Conservation (phyloP, 2,329 filamentous ascomycete genomes). For the Ophiosphaerella narmari region DNA sequence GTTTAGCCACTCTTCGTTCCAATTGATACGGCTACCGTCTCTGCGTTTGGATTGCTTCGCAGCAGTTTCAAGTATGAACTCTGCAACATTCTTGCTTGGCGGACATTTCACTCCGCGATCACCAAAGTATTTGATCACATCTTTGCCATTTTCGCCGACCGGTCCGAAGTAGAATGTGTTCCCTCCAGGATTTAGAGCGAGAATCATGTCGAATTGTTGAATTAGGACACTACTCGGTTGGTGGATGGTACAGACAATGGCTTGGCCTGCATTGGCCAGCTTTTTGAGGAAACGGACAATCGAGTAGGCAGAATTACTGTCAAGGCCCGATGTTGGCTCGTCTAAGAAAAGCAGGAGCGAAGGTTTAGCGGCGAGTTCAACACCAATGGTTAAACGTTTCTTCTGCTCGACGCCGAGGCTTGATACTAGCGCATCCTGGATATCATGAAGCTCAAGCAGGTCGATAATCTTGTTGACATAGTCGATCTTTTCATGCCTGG, state of each 20-base stretch:
- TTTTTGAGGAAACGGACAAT: constrained; percentile 73
- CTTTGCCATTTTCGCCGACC: constrained; percentile 68
- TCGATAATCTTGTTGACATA: constrained; percentile 71
- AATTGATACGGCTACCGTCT: constrained; percentile 65
- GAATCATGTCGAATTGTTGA: constrained; percentile 74
- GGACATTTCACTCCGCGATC: constrained; percentile 69
- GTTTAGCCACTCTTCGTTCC: constrained; percentile 75
- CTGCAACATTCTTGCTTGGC: constrained; percentile 67
- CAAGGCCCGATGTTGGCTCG: constrained; percentile 72
- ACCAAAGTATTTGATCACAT: constrained; percentile 70
- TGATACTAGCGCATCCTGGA: constrained; percentile 69
- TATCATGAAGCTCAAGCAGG: constrained; percentile 66
- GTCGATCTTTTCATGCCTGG: constrained; percentile 65
- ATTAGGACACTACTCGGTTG: constrained; percentile 72
- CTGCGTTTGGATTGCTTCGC: constrained; percentile 59
- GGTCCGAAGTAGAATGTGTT: constrained; percentile 76
- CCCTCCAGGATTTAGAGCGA: constrained; percentile 70
- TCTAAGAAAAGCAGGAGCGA: constrained; percentile 71
- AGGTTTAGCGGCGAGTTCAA: constrained; percentile 67
- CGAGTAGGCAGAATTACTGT: constrained; percentile 70
- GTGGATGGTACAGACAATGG: constrained; percentile 75
- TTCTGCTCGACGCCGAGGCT: constrained; percentile 71
- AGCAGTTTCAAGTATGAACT: constrained; percentile 69
- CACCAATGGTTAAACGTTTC: constrained; percentile 74
- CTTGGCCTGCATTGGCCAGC: constrained; percentile 67